Conservation (phyloP, 164 flowering plant genomes). For the Tinospora cordifolia region DNA sequence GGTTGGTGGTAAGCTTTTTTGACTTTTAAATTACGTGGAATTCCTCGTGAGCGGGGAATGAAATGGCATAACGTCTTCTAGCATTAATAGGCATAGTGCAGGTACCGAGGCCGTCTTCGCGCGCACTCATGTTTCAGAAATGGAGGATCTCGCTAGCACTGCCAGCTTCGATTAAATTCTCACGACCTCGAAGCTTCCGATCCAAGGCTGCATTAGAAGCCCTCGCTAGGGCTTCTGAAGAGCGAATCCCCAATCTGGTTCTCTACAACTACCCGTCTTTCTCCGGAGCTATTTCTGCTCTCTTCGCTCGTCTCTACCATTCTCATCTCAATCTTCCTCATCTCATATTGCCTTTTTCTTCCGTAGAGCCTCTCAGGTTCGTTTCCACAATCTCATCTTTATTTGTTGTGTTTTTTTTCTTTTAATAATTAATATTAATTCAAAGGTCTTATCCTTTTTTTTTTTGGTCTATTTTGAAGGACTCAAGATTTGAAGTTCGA, state of each 20-base stretch:
- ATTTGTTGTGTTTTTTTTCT: neutral
- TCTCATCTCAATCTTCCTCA: slow-evolving; percentile 47
- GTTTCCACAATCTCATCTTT: neutral
- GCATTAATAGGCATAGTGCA: too few relatives aligned
- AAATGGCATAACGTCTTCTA: too few relatives aligned
- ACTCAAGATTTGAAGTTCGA: slow-evolving; percentile 53
- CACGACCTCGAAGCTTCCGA: slow-evolving; percentile 37
- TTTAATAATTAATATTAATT: too few relatives aligned
- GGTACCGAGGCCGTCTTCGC: too few relatives aligned
- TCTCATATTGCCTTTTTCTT: slow-evolving; percentile 78
- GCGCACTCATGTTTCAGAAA: slow-evolving; percentile 1
- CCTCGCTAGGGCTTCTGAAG: slow-evolving; percentile 48
- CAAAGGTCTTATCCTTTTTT: neutral
- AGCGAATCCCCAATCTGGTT: slow-evolving; percentile 40
- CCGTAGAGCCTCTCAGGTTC: slow-evolving; percentile 70
- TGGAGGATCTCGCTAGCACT: neutral
- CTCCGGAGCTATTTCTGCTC: slow-evolving; percentile 76
- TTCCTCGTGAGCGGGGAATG: too few relatives aligned
- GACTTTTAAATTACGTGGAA: too few relatives aligned
- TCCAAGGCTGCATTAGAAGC: slow-evolving; percentile 77
- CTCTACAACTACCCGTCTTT: slow-evolving; percentile 92
- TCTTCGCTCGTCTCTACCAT: slow-evolving; percentile 79
- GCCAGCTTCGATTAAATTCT: neutral
- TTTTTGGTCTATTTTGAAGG: slow-evolving; percentile 24
- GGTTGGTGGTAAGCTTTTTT: too few relatives aligned